Evolutionary conservation across 306 rosid genomes (phyloP), one percentile per base, ranked within the genome.

Genomic region (Lotus japonicus): DNA sequence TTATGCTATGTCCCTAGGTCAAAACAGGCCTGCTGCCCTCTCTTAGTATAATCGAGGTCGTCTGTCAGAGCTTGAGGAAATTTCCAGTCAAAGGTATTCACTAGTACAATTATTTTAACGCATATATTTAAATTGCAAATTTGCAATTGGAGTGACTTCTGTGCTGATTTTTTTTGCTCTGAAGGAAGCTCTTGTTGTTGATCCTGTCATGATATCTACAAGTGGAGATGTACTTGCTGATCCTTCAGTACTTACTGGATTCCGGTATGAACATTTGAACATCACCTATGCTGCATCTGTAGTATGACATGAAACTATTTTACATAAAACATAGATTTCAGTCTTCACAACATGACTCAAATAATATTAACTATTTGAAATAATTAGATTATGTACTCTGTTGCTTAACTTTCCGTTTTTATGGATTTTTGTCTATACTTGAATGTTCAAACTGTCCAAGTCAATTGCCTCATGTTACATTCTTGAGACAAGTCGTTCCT

Each of bases 1-100:
- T 55, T 67, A 49, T 79, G 76, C 72, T 59, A 16, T 70, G 48
- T 50, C 18, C 38, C 71, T 39, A 92, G 98, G 94, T 92, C 63
- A 90, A 92, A 88, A 90, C 98, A 21, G 98, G 98, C 53, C 86
- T 92, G 96, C 82, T 92, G 53, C 97, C 96, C 11, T 81, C 97
- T 70, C 76, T 59, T 65, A 69, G 78, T 72, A 74, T 83, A 49
- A 74, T 92, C 46, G 82, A 72, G 77, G 80, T 85, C 75, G 94
- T 92, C 68, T 77, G 66, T 75, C 87, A 77, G 69, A 72, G 59
- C 74, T 86, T 92, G 31, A 76, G 70, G 76, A 80, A 86, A 82
- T 90, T 78, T 82, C 91, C 98, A 4, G 79, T 90, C 72, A 81
- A 41, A 80, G 98, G 97, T 90, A 92, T 79, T 77, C 58, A 51